Evolutionary conservation across 163 green algal genomes (phyloP), one percentile per base, ranked within the genome.

Genomic region (Trebouxia gelatinosa): DNA sequence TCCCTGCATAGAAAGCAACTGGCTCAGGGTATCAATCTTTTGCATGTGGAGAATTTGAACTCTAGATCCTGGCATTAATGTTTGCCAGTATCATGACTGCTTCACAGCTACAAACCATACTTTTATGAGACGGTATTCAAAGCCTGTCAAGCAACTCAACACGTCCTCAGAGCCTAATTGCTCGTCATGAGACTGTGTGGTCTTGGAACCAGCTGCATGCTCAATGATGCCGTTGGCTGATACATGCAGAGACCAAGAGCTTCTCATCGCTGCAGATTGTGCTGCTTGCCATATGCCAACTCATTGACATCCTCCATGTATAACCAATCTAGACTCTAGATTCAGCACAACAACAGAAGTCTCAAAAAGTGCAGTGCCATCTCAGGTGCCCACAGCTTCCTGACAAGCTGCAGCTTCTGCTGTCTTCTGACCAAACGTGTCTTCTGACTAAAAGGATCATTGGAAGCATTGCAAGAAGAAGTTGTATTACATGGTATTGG

Each of bases 351-450:
- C 9, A 54, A 23, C 11, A 54, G 9, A 13, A 54, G 13, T 54
- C 9, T 54, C 11, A 54, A 9, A 54, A 66, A 35, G 9, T 9
- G 19, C 21, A 66, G 57, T 32, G 26, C 11, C 31, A 26, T 86
- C 3, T 86, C 74, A 34, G 68, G 46, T 31, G 79, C 79, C 86
- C 86, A 90, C 17, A 93, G 80, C 77, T 84, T 86, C 34, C 77
- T 66, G 19, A 91, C 76, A 26, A 92, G 83, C 80, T 91, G 85
- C 71, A 90, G 68, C 80, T 93, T 93, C 54, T 86, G 83, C 58
- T 88, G n/a, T n/a, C n/a, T n/a, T n/a, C n/a, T n/a, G n/a, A n/a
- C n/a, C n/a, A n/a, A n/a, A 93, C 78, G 5, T 82, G 84, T 83
- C 85, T 92, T 11, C 80, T 34, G 0, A 78, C n/a, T 65, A 84